A percentile compares a stretch with the other conserved stretches of the same genome.
These are phyloP conservation scores for Chloroidium sp. DNA, from an alignment of 163 green algal genomes.

Conservation along the genomic window DNA sequence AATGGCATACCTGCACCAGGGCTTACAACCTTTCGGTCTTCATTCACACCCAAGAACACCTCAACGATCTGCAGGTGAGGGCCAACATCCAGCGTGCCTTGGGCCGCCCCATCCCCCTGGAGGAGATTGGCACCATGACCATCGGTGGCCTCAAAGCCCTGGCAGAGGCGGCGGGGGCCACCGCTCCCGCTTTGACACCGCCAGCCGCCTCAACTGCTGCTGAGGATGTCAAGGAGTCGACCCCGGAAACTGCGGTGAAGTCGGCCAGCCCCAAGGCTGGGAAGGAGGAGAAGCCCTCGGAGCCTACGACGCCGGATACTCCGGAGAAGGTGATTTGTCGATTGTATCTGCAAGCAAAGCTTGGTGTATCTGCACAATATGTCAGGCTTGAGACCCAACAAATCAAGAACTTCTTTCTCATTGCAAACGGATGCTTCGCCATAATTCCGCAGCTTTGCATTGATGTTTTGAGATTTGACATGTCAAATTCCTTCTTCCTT, in stretches of 20 bases:
- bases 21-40: neutral
- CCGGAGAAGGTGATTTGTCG: neutral
- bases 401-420: neutral
- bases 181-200: neutral
- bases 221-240: neutral
- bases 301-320: neutral
- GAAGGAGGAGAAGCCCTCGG: neutral
- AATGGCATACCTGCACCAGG: neutral
- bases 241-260: neutral
- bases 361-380: neutral
- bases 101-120: slow-evolving; percentile 11
- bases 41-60: neutral
- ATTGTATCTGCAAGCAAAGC: too few relatives aligned
- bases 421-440: too few relatives aligned
- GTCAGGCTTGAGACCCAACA: neutral
- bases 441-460: too few relatives aligned
- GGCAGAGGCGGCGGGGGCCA: neutral
- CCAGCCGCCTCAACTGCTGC: neutral
- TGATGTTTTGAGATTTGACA: too few relatives aligned
- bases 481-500: too few relatives aligned
- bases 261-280: neutral
- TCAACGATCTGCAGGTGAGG: slow-evolving; percentile 8
- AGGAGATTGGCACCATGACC: slow-evolving; percentile 7
- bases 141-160: neutral
- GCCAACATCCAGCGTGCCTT: slow-evolving; percentile 7